Base-by-base conservation (phyloP, 169 alveolate species). In the Fabrea salina region DNA sequence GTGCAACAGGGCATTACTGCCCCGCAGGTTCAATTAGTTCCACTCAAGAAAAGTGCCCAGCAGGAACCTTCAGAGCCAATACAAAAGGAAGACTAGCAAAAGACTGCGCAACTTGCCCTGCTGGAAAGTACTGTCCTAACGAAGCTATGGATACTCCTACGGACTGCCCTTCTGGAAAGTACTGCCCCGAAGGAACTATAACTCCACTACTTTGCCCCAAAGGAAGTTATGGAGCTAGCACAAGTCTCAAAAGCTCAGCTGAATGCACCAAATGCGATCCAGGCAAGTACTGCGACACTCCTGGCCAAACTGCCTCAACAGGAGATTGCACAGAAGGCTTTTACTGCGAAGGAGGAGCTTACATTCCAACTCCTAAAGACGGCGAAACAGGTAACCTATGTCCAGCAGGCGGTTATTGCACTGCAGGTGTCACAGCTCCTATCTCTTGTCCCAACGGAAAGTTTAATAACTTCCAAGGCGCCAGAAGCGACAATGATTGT, bases 1-100 rank as follows among this genome's bases (percentile, higher is more conserved):
- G 86, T 75, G 82, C 75, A 6, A 75, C 56, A 47, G 95, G 95
- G 1, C 72, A 87, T 67, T 87, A 87, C 75, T 90, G 95, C 25
- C 90, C 95, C 13, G 85, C 51, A 41, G 92, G 92, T 22, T 80
- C 61, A 16, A 80, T 47, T 19, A 27, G 51, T 11, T 35, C 87
- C 19, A 67, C 87, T 67, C 39, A 81, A 41, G 51, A 54, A 3
- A 41, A 61, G 35, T 86, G 91, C 72, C 89, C 89, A 7, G 49
- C 51, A 1, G 91, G 91, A 11, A 82, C 91, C 1, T 86, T 59
- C 72, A 41, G 74, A n/a, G 75, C 74, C 32, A 7, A 71, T 1
- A 50, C 66, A 1, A 67, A 72, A 27, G 79, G 82, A 35, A 79
- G 80, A 30, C 27, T 53, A 5, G 82, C 83, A 32, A 59, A 49